Conservation (phyloP, 768 basidiomycete genomes). For the Hypholoma sublateritium region DNA sequence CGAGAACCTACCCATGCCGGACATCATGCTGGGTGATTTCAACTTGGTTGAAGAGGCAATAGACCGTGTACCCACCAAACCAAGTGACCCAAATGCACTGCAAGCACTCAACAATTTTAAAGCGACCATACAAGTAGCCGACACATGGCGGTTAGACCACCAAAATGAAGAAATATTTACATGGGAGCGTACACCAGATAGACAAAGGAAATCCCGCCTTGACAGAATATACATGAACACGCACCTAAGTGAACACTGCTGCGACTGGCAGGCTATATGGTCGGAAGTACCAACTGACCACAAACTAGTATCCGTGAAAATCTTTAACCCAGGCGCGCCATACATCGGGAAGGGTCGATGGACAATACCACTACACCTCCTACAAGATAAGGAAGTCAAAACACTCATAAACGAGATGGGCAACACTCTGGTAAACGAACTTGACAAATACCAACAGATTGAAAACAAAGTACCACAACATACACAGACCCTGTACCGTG, state of each 20-base stretch:
- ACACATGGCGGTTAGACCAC: slow-evolving; percentile 30
- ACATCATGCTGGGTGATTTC: not conserved
- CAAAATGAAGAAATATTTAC: slow-evolving; percentile 24
- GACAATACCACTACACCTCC: slow-evolving; percentile 19
- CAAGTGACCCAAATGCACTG: slow-evolving; percentile 7
- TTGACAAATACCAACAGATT: too few relatives aligned
- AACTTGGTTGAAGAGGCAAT: too few relatives aligned
- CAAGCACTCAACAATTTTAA: slow-evolving; percentile 23
- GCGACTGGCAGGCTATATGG: slow-evolving; percentile 24
- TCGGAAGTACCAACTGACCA: slow-evolving; percentile 28
- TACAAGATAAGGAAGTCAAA: slow-evolving; percentile 19
- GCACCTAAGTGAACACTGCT: slow-evolving; percentile 1
- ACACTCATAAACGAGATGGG: not conserved
- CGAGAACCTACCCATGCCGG: not conserved
- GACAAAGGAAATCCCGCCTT: slow-evolving; percentile 23
- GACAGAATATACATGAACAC: slow-evolving; percentile 32
- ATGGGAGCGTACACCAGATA: slow-evolving; percentile 13
- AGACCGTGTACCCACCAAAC: not conserved
- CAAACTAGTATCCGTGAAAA: slow-evolving; percentile 20
- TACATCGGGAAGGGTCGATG: slow-evolving; percentile 31
- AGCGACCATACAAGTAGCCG: slow-evolving; percentile 12
- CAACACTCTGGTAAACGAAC: not conserved
- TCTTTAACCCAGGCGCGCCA: slow-evolving; percentile 22
- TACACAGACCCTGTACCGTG: not conserved
- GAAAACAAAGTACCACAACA: too few relatives aligned